A percentile compares a stretch with the other conserved stretches of the same genome.
Evolutionary conservation across 495 filamentous ascomycete genomes (phyloP).

Genomic region (Terfezia claveryi): DNA sequence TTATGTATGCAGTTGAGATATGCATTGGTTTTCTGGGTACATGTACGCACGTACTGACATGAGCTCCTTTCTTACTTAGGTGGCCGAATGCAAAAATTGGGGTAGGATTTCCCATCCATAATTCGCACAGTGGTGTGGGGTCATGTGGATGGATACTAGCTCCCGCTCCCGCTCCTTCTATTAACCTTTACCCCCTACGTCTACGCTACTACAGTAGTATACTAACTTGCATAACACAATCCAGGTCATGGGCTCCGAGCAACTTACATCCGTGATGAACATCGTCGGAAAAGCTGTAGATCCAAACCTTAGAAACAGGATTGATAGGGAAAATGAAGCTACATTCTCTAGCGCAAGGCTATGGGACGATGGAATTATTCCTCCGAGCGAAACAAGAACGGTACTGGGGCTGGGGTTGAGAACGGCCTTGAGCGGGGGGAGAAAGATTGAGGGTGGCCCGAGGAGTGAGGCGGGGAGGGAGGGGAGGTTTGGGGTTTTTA

Average conservation of each 20-base stretch:
- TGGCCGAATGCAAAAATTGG: constrained; percentile 92
- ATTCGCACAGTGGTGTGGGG: too few relatives aligned
- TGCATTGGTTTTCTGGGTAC: too few relatives aligned
- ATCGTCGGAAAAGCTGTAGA: constrained; percentile 72
- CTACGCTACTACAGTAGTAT: too few relatives aligned
- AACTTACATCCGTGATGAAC: constrained; percentile 82
- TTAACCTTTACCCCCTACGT: too few relatives aligned
- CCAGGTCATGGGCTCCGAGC: constrained; percentile 76
- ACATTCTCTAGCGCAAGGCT: constrained; percentile 69
- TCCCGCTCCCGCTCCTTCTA: too few relatives aligned
- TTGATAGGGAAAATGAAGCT: constrained; percentile 78
- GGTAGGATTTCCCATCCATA: constrained; percentile 13
- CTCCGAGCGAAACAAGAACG: constrained; percentile 62
- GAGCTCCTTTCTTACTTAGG: constrained; percentile 6
- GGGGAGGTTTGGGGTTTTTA: constrained; percentile 75
- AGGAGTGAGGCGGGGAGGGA: constrained; percentile 30
- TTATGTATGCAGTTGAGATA: too few relatives aligned
- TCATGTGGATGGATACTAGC: too few relatives aligned
- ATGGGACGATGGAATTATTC: constrained; percentile 94
- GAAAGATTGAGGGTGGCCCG: constrained; percentile 15
- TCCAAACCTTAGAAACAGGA: constrained; percentile 56
- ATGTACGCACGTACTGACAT: too few relatives aligned
- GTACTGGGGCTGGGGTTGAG: constrained; percentile 65
- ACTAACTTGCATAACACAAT: background rate
- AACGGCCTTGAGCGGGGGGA: constrained; percentile 44